Evolutionary conservation across 176 grass and related monocot species (phyloP), one percentile per base, ranked within the genome.

Genomic region (Alopecurus myosuroides): DNA sequence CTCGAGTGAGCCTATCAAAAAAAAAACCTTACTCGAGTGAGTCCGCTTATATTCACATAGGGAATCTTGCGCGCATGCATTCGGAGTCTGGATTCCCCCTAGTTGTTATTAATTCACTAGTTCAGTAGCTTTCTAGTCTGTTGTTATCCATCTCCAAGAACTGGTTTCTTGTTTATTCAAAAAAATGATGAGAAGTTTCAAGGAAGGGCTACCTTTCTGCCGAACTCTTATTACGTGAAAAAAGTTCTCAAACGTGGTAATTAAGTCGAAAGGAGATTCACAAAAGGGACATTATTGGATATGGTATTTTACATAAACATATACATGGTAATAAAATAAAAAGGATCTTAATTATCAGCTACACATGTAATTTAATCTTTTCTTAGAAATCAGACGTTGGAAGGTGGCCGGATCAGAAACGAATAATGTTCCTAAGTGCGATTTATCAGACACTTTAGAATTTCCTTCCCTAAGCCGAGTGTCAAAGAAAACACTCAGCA

Each of bases 181-280:
- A 40, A 40, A 86, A 78, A 39, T 63, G 52, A 56, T 26, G 79
- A 45, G 73, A 78, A 22, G 64, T 90, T 90, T 86, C 73, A 78
- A 13, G 72, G 57, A 46, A 68, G 57, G 64, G 66, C 73, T 71
- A 62, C 70, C 84, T 90, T 86, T 90, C 52, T 82, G 73, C 79
- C 88, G 72, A 86, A 82, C 84, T 56, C 64, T 18, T 72, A 71
- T 44, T 44, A 72, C 64, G 42, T 90, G 88, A 73, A 90, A 72
- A 31, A 26, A 36, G 65, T 26, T 71, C 11, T 37, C 20, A 42
- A 56, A 82, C 17, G 35, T 14, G 53, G 19, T 35, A 42, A 71
- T 45, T 71, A 45, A 17, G 45, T 40, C 50, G 26, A 25, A 77
- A 68, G 15, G 39, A 39, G 11, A 29, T 60, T 26, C 51, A 30